These are phyloP conservation scores for Plectosphaerella plurivora DNA, from an alignment of 2,329 filamentous ascomycete species.

Conservation along the genomic window DNA sequence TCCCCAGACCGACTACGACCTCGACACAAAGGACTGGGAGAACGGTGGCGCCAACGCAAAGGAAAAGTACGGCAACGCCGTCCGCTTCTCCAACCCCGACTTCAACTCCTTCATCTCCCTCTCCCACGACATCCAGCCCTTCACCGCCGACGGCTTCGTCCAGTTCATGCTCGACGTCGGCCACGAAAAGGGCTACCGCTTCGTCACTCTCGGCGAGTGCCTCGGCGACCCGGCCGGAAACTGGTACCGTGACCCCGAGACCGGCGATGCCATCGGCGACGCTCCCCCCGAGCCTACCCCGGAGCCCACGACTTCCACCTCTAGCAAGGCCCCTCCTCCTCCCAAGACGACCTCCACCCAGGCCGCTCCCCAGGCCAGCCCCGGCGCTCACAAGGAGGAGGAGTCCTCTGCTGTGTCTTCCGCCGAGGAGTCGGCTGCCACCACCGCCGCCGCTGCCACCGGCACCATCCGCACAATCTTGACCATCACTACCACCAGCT, in stretches of 20 bases:
- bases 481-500: neutral
- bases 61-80: constrained; percentile 20
- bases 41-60: constrained; percentile 20
- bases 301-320: constrained; percentile 5
- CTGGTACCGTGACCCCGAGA: constrained; percentile 38
- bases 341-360: neutral
- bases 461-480: neutral
- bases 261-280: constrained; percentile 7
- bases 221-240: constrained; percentile 37
- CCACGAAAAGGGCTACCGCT: constrained; percentile 31
- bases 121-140: constrained; percentile 39
- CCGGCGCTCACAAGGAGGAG: neutral
- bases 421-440: neutral
- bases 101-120: constrained; percentile 21
- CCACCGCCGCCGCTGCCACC: neutral
- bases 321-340: neutral
- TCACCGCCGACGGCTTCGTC: constrained; percentile 38
- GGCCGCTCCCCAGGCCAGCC: neutral
- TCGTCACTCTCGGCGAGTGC: constrained; percentile 42
- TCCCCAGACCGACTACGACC: constrained; percentile 18
- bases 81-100: constrained; percentile 12
- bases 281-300: neutral
- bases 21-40: constrained; percentile 26
- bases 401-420: neutral
- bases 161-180: constrained; percentile 38